Evolutionary conservation across 1,284 basidiomycete genomes (phyloP).

Genomic region (Tilletiopsis washingtonensis): DNA sequence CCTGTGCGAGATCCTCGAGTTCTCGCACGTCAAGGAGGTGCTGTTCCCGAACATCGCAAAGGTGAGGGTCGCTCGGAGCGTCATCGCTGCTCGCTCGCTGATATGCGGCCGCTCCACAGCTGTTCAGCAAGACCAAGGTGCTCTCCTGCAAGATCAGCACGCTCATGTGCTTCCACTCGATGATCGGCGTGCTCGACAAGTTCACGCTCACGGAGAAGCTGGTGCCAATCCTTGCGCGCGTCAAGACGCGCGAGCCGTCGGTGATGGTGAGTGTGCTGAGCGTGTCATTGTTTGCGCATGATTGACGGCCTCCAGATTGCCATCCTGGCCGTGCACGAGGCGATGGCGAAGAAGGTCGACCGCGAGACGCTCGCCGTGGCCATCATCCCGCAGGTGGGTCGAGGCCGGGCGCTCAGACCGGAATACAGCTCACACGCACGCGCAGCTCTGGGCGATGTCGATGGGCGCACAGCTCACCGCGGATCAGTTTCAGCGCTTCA

Average conservation of each 20-base stretch:
- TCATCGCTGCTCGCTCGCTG: no score
- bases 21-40: conserved; percentile 43
- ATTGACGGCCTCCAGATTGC: conserved; percentile 54
- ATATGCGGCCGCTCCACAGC: not conserved
- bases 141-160: conserved; percentile 71
- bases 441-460: conserved; percentile 35
- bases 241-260: conserved; percentile 69
- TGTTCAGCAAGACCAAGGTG: conserved; percentile 44
- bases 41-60: conserved; percentile 40
- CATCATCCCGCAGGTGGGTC: conserved; percentile 30
- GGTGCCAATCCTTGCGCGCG: conserved; percentile 84
- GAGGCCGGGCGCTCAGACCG: no score
- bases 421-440: not conserved
- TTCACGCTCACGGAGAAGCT: conserved; percentile 83
- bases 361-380: conserved; percentile 81
- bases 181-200: conserved; percentile 91
- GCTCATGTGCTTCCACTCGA: conserved; percentile 73
- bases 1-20: conserved; percentile 82
- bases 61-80: no score
- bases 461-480: conserved; percentile 61
- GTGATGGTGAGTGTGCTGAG: conserved; percentile 37
- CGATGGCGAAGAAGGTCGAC: conserved; percentile 91
- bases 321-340: conserved; percentile 86
- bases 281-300: no score
- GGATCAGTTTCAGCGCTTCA: conserved; percentile 66